Base-by-base conservation (phyloP, 306 rosid species). In the Elaeagnus macrophylla region DNA sequence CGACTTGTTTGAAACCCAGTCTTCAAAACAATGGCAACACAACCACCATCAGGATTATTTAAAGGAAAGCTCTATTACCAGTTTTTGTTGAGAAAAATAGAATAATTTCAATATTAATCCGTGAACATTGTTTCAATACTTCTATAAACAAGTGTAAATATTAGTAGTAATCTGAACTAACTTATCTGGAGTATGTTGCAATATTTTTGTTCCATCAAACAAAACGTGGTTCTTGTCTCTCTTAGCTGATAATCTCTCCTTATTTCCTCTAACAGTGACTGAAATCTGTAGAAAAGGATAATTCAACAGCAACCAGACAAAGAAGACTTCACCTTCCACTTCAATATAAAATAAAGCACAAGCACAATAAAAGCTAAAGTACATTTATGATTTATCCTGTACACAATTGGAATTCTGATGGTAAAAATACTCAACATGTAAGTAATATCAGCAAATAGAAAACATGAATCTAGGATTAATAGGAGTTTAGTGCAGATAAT, bases 1-100 rank as follows among this genome's bases (percentile, higher is more conserved):
- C 87, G 99, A 77, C 96, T 91, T 65, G 99, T 91, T 79, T 91
- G 96, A 61, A 91, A 91, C 39, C 99, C 99, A 63, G 99, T 91
- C 73, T 96, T 82, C 62, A 91, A 66, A 60, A 91, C 94, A 72
- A 91, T 89, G 57, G 96, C 99, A 71, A 91, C 55, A 72, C 99
- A 91, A 69, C 99, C 99, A 32, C 96, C 94, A 69, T 91, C 99
- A 51, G 99, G 96, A 14, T 93, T 78, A 75, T 83, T 91, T 17
- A 87, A 74, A 18, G 89, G 78, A 71, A 87, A 87, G 64, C 87
- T 78, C 99, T 91, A 82, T 32, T 61, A 52, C 85, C 74, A 70
- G 8, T 50, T 61, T 61, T 48, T 19, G 14, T 25, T 56, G 48
- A 39, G 66, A 69, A 56, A 74, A 9, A 53, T 37, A 67, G 48